phyloP scores from a whole-genome alignment of 441 rosid genomes.

The Adansonia grandidieri region DNA sequence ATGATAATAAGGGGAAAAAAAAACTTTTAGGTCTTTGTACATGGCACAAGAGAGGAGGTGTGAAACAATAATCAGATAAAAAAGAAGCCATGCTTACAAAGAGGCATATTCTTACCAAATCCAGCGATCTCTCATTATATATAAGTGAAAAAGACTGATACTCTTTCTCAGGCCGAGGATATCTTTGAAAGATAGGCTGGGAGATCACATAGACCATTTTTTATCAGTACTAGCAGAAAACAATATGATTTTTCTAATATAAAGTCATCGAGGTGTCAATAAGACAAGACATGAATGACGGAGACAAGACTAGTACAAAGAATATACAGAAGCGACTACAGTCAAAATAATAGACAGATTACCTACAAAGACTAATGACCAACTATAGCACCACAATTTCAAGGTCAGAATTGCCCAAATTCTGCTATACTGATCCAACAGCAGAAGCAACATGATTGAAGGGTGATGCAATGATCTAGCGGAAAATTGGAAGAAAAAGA shows the following conservation, averaged over 20 bases:
- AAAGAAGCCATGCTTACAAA: slow-evolving; percentile 20
- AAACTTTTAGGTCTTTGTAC: slow-evolving; percentile 22
- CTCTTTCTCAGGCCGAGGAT: slow-evolving; percentile 99
- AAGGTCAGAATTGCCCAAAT: not conserved
- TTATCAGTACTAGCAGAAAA: slow-evolving; percentile 32
- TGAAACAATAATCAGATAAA: slow-evolving; percentile 26
- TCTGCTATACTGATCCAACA: slow-evolving; percentile 2
- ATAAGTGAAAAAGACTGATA: slow-evolving; percentile 94
- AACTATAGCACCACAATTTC: not conserved
- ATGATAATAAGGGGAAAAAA: slow-evolving; percentile 5
- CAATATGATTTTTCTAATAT: not conserved
- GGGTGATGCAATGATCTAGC: not conserved
- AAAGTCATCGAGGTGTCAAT: not conserved
- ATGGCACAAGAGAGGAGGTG: slow-evolving; percentile 21
- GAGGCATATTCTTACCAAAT: slow-evolving; percentile 62
- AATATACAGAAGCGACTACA: not conserved
- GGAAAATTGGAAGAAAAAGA: slow-evolving; percentile 11
- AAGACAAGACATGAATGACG: not conserved
- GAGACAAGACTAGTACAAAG: not conserved
- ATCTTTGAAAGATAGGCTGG: slow-evolving; percentile 96
- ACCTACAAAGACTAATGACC: not conserved
- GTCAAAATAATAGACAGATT: not conserved
- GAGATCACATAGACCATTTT: slow-evolving; percentile 25
- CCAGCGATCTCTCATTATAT: slow-evolving; percentile 84
- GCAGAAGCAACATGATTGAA: slow-evolving; percentile 3